Evolutionary conservation across 306 rosid species (phyloP), one percentile per base, ranked within the genome.

Genomic region (Ceratonia siliqua): DNA sequence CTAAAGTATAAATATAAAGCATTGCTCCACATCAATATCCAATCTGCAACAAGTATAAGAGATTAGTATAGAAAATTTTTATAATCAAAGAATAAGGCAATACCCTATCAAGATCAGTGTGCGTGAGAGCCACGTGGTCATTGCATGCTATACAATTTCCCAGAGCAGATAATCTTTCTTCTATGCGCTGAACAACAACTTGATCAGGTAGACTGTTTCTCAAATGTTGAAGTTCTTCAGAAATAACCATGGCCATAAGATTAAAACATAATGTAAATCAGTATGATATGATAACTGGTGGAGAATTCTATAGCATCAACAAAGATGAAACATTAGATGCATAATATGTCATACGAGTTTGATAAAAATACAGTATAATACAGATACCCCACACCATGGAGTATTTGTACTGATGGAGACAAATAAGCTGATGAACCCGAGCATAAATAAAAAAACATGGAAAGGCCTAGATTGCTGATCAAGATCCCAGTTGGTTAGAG

Each of bases 141-240:
- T 92, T 92, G 84, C 98, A 92, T 1, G 94, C 88, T 24, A 92
- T 87, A 52, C 94, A 88, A 79, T 92, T 92, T 62, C 96, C 96
- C 18, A 90, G 83, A 75, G 96, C 95, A 41, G 95, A 89, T 9
- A 90, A 77, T 35, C 85, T 85, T 89, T 92, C 98, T 14, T 92
- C 92, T 35, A 85, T 75, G 67, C 93, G 95, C 86, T 90, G 96
- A 73, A 92, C 91, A 50, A 89, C 90, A 14, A 93, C 94, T 75
- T 81, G 84, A 79, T 91, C 97, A 3, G 98, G 96, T 17, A 93
- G 87, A 77, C 97, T 89, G 77, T 89, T 91, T 55, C 89, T 87
- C 87, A 93, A 81, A 81, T 93, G 98, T 82, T 91, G 97, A 62
- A 93, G 96, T 77, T 93, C 98, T 93, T 77, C 48, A 76, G 61